phyloP scores from a whole-genome alignment of 73 alveolate species.

The Tetrahymena elliotti region DNA sequence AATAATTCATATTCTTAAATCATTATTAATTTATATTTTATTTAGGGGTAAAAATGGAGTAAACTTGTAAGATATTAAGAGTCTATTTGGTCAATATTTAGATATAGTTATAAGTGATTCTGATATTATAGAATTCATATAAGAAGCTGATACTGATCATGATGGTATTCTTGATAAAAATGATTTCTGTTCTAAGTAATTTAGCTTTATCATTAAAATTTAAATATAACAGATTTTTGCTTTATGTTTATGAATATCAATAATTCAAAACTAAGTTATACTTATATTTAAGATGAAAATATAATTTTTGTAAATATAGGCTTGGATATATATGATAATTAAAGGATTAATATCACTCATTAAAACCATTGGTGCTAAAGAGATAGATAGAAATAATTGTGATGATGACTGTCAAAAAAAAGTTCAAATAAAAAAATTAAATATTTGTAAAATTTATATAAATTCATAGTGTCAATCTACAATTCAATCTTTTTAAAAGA shows the following conservation, averaged over 20 bases:
- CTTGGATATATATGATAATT: not conserved
- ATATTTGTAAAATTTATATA: not conserved
- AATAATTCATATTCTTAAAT: not conserved
- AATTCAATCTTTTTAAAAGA: not conserved
- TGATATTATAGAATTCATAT: constrained; percentile 29
- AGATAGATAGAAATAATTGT: no score
- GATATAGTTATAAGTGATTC: constrained; percentile 42
- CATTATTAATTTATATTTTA: not conserved
- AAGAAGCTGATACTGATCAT: constrained; percentile 29
- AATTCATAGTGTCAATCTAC: not conserved
- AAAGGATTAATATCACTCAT: not conserved
- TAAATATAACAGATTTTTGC: not conserved
- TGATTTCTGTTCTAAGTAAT: constrained; percentile 21
- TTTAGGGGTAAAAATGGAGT: constrained; percentile 35
- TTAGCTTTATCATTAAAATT: not conserved
- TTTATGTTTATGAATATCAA: not conserved
- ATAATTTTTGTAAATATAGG: not conserved
- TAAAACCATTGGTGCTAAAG: not conserved
- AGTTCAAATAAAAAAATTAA: no score
- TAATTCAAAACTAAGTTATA: not conserved
- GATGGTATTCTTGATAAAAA: constrained; percentile 33
- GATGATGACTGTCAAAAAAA: not conserved
- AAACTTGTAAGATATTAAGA: constrained; percentile 15
- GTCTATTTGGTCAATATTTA: constrained; percentile 22
- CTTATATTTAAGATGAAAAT: not conserved